Evolutionary conservation across 768 basidiomycete species (phyloP), one percentile per base, ranked within the genome.

Genomic region (Boletellus ananas): DNA sequence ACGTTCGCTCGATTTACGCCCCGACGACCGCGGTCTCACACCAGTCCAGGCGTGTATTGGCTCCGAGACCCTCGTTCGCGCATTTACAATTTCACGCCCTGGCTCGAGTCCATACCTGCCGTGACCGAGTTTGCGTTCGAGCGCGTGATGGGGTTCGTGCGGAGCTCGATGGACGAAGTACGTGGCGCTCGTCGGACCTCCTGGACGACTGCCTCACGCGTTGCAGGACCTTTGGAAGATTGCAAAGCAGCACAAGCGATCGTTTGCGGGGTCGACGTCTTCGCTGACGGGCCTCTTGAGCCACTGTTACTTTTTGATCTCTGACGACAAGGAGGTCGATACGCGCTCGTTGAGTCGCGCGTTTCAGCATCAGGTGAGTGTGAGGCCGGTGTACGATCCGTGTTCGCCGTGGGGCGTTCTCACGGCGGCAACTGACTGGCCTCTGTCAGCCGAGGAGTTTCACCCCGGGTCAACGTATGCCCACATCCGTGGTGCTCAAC

Each of bases 271-370:
- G 4, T 94, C 91, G 3, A 98, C 94, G 0, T 95, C 93, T 8
- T 93, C 91, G 1, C 67, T 96, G 45, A 85, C 91, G 0, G 84
- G 87, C 33, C 81, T 94, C 59, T 74, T 96, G 37, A 76, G 81
- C 38, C 93, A 97, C 42, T 81, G 95, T 16, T 98, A 96, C 64
- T 91, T 92, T 62, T 75, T 93, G 16, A 73, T 96, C 5, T 93
- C 90, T 20, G 79, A 79, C 17, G 78, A 85, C 55, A 86, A 81
- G 59, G 67, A 70, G 0, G 77, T 92, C 21, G 81, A 94, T 61
- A 77, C 78, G 3, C 70, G 73, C 6, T 71, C 70, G 20, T 66
- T 96, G 38, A 89, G 85, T 58, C 65, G 67, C 13, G 72, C 71
- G 2, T 96, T 91, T 61, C 58, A 61, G 3, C 61, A 67, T 14